Evolutionary conservation across 2,329 filamentous ascomycete genomes (phyloP), one percentile per base, ranked within the genome.

Genomic region (Trichothecium sympodiale): DNA sequence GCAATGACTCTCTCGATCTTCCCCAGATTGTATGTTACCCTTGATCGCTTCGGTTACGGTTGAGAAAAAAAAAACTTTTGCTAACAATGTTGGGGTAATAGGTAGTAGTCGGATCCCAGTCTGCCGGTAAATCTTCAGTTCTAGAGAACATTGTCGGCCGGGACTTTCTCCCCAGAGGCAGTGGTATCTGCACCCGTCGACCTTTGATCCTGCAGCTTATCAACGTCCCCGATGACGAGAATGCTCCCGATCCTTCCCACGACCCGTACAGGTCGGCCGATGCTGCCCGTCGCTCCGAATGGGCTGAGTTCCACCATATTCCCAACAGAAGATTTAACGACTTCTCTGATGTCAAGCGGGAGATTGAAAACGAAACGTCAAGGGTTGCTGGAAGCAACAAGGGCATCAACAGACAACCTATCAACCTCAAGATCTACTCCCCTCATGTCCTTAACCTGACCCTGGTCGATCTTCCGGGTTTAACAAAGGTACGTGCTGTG

Each of bases 41-140:
- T 12, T 29, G 8, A n/a, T 27, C 30, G 33, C 39, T 46, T 43
- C 41, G 38, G 18, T 41, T 26, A n/a, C 30, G 28, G 41, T n/a
- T 17, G 14, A 27, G 10, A 2, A 20, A 30, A 40, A 31, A 30
- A 27, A 38, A 40, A 40, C 50, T 50, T 38, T 52, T 38, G 14
- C 38, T 30, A 30, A 27, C 28, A 18, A 17, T 42, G 36, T 25
- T 25, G 20, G 20, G 55, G 18, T 29, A 17, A 5, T 26, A 96
- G 89, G 89, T 98, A 45, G 91, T 98, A 41, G 91, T 98, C 50
- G 91, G 91, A 44, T 98, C 91, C 41, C 91, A 98, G 64, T 96
- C 91, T 9, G 93, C 91, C 38, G 91, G 91, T 55, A 98, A 98
- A 67, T 96, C 89, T 13, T 96, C 91, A 7, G 91, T 98, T 17